Base-by-base conservation (phyloP, 2,329 filamentous ascomycete genomes). In the Cladosporium sp. region DNA sequence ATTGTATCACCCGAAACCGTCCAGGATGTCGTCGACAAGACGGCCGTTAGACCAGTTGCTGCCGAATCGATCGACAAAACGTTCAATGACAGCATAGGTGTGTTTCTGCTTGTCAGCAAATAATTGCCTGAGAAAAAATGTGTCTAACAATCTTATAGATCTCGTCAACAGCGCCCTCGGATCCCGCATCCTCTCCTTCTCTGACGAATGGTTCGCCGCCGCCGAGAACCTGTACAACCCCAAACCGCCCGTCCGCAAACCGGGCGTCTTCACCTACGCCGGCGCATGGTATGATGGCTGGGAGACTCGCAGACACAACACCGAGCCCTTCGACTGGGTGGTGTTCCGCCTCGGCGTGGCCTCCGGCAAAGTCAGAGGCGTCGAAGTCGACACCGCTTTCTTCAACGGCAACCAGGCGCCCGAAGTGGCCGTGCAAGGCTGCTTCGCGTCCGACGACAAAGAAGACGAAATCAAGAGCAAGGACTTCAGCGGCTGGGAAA, bases 361-460 rank as follows among this genome's bases (percentile, higher is more conserved):
- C 8, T 88, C 84, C 1, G 88, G 87, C 41, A 84, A 77, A 13
- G 80, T 92, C 22, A 78, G 80, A 53, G 88, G 88, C 13, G 74
- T 91, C 42, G 88, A 92, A 70, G 78, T 92, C 56, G 87, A 92
- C 70, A 92, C 88, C 2, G 82, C 86, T 43, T 88, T 84, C 73
- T 93, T 92, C 76, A 83, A 80, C 53, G 88, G 88, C 54, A 92
- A 92, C 71, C 85, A 92, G 64, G 88, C 88, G 6, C 88, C 88
- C 1, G 85, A 84, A 57, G 82, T 91, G 61, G 88, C 84, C 0
- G 85, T 93, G 15, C 84, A 92, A 66, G 88, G 86, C 40, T 83
- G 82, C 66, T 89, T 89, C 70, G 80, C 75, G 57, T 73, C 75
- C 18, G 74, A 80, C 58, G 82, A 85, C 54, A 74, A 78, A 20